phyloP scores from a whole-genome alignment of 2,329 filamentous ascomycete species.

The Coleophoma eucalyptorum region DNA sequence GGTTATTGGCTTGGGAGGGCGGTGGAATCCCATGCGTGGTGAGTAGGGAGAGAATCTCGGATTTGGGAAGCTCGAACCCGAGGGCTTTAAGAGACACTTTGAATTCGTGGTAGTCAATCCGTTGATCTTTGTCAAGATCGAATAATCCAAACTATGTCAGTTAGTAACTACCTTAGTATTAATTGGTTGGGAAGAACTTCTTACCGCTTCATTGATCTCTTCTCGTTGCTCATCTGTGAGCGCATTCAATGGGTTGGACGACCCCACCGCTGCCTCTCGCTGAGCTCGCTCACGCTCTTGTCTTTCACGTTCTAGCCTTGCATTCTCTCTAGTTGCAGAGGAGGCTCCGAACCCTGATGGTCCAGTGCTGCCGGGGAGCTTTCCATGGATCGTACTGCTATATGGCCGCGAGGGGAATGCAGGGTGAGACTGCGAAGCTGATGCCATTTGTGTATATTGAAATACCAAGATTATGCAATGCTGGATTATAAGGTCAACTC shows the following conservation, averaged over 20 bases:
- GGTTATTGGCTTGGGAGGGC: slow-evolving; percentile 40
- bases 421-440: slow-evolving; percentile 43
- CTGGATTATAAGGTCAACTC: background rate
- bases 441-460: slow-evolving; percentile 29
- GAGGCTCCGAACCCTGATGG: slow-evolving; percentile 30
- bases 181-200: slow-evolving; percentile 28
- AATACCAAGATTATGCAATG: background rate
- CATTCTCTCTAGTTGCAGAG: slow-evolving; percentile 29
- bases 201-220: slow-evolving; percentile 89
- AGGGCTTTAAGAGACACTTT: slow-evolving; percentile 94
- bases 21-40: slow-evolving; percentile 75
- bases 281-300: slow-evolving; percentile 24
- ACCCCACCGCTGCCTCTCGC: slow-evolving; percentile 11
- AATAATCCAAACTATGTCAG: slow-evolving; percentile 77
- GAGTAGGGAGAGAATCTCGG: slow-evolving; percentile 77
- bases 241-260: slow-evolving; percentile 26
- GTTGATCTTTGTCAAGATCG: slow-evolving; percentile 90
- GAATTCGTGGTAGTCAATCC: slow-evolving; percentile 97
- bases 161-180: background rate
- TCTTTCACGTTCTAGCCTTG: slow-evolving; percentile 35
- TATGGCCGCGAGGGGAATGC: slow-evolving; percentile 42
- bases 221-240: slow-evolving; percentile 86
- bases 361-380: slow-evolving; percentile 43
- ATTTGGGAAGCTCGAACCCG: slow-evolving; percentile 86
- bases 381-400: slow-evolving; percentile 38